These are phyloP conservation scores for Eucalyptus regnans DNA, from an alignment of 345 rosid species.

Conservation along the genomic window DNA sequence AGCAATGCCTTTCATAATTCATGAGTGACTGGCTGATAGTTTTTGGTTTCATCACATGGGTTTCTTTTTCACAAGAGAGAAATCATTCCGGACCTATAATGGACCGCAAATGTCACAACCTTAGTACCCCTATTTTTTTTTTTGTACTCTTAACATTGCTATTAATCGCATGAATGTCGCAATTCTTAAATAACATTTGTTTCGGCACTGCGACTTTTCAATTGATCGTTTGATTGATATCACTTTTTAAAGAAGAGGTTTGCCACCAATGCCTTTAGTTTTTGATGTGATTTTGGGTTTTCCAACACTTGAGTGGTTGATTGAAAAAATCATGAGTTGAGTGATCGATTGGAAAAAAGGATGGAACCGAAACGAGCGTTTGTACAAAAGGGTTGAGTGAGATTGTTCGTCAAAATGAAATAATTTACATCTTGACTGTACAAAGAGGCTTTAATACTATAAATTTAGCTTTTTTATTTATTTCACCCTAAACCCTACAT, in stretches of 20 bases:
- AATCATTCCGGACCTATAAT: not conserved
- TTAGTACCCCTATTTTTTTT: not conserved
- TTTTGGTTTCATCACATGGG: not conserved
- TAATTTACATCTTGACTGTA: not conserved
- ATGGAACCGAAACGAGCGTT: rapidly evolving
- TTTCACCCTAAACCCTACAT: not conserved
- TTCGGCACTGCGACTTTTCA: rapidly evolving
- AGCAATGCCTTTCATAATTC: not conserved
- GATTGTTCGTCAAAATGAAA: not conserved
- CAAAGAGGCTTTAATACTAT: not conserved
- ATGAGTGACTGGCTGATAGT: not conserved
- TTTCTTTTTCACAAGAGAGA: not conserved
- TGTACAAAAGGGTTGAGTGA: rapidly evolving
- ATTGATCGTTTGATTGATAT: not conserved
- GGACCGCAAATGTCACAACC: not conserved
- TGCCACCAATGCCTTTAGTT: not conserved
- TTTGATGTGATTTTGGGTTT: not conserved
- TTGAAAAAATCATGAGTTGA: not conserved
- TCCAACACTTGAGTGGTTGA: rapidly evolving
- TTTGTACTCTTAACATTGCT: not conserved
- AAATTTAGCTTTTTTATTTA: not conserved
- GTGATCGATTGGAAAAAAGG: not conserved
- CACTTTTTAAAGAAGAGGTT: not conserved
- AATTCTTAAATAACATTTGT: not conserved
- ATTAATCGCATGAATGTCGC: not conserved